Evolutionary conservation across 2,329 filamentous ascomycete species (phyloP), one percentile per base, ranked within the genome.

Genomic region (Colletotrichum truncatum): DNA sequence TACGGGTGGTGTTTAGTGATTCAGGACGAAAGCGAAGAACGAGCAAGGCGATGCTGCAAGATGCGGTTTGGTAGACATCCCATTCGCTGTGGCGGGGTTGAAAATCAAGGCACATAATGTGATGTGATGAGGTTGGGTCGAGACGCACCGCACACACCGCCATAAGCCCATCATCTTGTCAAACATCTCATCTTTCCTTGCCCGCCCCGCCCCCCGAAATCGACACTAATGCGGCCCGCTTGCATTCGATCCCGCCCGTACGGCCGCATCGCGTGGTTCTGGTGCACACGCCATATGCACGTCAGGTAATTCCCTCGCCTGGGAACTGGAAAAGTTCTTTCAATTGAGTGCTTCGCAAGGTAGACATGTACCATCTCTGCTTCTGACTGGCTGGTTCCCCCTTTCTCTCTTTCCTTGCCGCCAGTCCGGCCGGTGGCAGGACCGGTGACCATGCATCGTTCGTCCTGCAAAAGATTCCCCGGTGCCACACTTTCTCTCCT

Each of bases 171-270:
- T 32, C 32, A 34, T n/a, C n/a, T n/a, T n/a, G n/a, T 57, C 32
- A 10, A 38, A 14, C 25, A 26, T 34, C 32, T 46, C 32, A 34
- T 12, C 46, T 38, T 34, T 23, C 14, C 57, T 16, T 26, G 16
- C 51, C 43, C 51, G 36, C 43, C 51, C 58, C 28, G 43, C 57
- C 41, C 18, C n/a, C 53, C 32, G 16, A 26, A 54, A 65, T 63
- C 57, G 49, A 51, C 43, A 63, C 63, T 66, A 66, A 66, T 63
- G 63, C 63, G 14, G 57, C 36, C 36, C 43, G 43, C 58, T 18
- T 56, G 57, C 49, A 61, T 30, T 25, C 41, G 28, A 51, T 52
- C 28, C 23, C 43, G 48, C 36, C 51, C 63, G 48, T 66, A 66
- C 63, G 63, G 63, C 63, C 63, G 63, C 63, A 66, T 63, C 34